These are phyloP conservation scores for Warburgia ugandensis DNA, from an alignment of 164 flowering plant species.

Conservation along the genomic window DNA sequence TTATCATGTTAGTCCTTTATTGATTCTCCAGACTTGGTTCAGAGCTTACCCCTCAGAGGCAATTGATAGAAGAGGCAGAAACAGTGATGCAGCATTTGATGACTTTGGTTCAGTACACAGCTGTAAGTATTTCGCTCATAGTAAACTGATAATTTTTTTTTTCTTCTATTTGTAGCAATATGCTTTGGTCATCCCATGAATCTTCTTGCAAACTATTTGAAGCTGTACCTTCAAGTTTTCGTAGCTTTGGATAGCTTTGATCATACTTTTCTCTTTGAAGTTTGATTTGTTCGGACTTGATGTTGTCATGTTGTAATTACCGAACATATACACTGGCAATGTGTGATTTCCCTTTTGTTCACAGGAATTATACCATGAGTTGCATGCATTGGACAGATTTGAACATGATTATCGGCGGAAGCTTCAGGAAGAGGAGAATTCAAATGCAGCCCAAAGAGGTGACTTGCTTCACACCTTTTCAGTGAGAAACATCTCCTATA, in stretches of 20 bases:
- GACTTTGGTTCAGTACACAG: slow-evolving; percentile 70
- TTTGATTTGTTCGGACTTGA: too few relatives aligned
- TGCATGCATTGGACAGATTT: slow-evolving; percentile 85
- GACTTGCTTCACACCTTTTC: slow-evolving; percentile 1
- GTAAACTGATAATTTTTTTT: not conserved
- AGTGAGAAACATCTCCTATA: too few relatives aligned
- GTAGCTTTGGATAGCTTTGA: too few relatives aligned
- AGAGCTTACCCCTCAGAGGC: slow-evolving; percentile 49
- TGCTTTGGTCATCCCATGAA: too few relatives aligned
- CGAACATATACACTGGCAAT: slow-evolving; percentile 1
- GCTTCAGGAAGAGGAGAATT: slow-evolving; percentile 76
- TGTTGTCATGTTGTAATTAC: too few relatives aligned
- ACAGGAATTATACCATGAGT: slow-evolving; percentile 90
- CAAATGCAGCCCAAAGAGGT: slow-evolving; percentile 65
- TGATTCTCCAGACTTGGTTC: slow-evolving; percentile 44
- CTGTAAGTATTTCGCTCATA: slow-evolving; percentile 45
- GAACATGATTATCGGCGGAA: slow-evolving; percentile 80
- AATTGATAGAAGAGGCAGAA: slow-evolving; percentile 66
- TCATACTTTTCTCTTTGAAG: too few relatives aligned
- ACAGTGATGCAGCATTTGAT: slow-evolving; percentile 59
- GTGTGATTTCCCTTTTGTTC: slow-evolving; percentile 13
- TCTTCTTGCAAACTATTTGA: too few relatives aligned
- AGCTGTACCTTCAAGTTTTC: too few relatives aligned
- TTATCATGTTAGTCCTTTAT: not conserved
- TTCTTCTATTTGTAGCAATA: not conserved